Percentiles rank a stretch among this genome's conserved stretches.
These are phyloP conservation scores for Sphaceloma murrayae DNA, from an alignment of 2,329 filamentous ascomycete species.

Conservation along the genomic window DNA sequence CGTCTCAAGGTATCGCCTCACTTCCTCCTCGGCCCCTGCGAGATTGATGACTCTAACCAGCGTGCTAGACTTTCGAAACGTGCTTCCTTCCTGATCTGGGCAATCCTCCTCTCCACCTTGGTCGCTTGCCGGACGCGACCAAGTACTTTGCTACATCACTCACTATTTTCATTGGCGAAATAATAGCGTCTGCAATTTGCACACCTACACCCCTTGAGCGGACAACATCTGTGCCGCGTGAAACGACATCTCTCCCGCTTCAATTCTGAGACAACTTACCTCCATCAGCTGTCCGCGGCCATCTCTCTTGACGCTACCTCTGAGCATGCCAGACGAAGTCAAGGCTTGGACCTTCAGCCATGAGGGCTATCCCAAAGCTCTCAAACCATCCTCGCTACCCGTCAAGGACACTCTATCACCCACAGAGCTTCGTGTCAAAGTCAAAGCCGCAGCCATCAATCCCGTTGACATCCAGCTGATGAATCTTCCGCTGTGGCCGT, in stretches of 20 bases:
- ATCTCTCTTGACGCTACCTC: conserved; percentile 13
- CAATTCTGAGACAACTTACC: not conserved
- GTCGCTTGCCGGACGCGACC: conserved; percentile 1
- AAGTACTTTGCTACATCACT: not conserved
- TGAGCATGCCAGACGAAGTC: conserved; percentile 17
- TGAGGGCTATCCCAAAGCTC: conserved; percentile 26
- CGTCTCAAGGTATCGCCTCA: not conserved
- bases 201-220: not conserved
- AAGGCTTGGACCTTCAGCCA: conserved; percentile 29
- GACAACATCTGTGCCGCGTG: conserved; percentile 6
- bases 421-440: conserved; percentile 25
- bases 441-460: conserved; percentile 29
- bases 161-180: not conserved
- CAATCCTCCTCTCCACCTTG: not conserved
- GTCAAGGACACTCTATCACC: conserved; percentile 21
- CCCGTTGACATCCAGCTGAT: conserved; percentile 31
- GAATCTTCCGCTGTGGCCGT: conserved; percentile 26
- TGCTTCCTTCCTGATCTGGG: conserved; percentile 11
- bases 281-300: conserved; percentile 17
- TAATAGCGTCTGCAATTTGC: conserved; percentile 7
- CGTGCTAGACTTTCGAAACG: conserved; percentile 1
- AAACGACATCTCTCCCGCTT: conserved; percentile 1
- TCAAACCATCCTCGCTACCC: conserved; percentile 23
- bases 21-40: not conserved
- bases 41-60: not conserved